Conservation (phyloP, 805 yeast species). For the Pichia heedii region DNA sequence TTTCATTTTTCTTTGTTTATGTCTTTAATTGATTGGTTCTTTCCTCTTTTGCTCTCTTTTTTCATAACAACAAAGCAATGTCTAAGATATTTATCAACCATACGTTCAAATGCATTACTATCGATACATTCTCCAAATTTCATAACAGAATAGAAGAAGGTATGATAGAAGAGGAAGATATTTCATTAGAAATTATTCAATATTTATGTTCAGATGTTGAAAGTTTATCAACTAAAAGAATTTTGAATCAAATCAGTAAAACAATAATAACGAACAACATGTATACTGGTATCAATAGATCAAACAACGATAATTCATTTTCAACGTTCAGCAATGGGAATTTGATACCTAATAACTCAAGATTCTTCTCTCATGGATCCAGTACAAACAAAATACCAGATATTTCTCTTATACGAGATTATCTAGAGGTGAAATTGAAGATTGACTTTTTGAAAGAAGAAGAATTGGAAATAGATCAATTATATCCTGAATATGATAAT, state of each 20-base stretch:
- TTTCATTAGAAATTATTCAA: not conserved
- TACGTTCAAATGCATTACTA: constrained; percentile 11
- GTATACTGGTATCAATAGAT: constrained; percentile 6
- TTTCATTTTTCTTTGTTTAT: not conserved
- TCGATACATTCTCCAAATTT: constrained; percentile 25
- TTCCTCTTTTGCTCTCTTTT: not conserved
- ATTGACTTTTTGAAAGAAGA: constrained; percentile 3
- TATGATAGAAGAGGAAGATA: constrained; percentile 12
- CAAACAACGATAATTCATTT: not conserved
- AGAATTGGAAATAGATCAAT: not conserved
- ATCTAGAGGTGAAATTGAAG: constrained; percentile 19
- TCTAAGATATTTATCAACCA: constrained; percentile 23
- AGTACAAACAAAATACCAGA: constrained; percentile 17
- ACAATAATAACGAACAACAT: constrained; percentile 18
- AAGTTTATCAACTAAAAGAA: constrained; percentile 11
- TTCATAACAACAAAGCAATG: constrained; percentile 14
- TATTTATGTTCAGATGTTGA: constrained; percentile 19
- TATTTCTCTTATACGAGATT: constrained; percentile 14
- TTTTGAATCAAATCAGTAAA: constrained; percentile 17
- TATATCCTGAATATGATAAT: constrained; percentile 7
- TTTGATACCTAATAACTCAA: constrained; percentile 18
- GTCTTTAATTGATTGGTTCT: not conserved
- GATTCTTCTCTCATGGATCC: constrained; percentile 16
- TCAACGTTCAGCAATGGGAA: not conserved
- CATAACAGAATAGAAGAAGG: not conserved